Evolutionary conservation across 2,329 filamentous ascomycete genomes (phyloP), one percentile per base, ranked within the genome.

Genomic region (Decorospora gaudefroyi): DNA sequence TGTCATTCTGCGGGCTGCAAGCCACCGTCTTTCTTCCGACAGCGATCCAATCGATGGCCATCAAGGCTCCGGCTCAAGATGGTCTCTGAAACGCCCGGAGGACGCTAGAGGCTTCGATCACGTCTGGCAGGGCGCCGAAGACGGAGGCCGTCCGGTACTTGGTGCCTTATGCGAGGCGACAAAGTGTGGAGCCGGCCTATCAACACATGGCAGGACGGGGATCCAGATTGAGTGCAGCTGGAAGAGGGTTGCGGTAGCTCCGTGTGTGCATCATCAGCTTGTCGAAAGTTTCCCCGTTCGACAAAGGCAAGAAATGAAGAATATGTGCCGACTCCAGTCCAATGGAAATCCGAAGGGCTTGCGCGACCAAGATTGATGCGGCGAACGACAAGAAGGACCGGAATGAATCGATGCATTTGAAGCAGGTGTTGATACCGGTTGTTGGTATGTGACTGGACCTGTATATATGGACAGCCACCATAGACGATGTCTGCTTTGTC

Each of bases 61-160:
- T 7, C 19, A 19, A 11, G 12, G 23, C 3, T 10, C 13, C 2
- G 15, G 28, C 11, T 42, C 27, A 22, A 42, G 31, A 9, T 12
- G 27, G 43, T 10, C n/a, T n/a, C n/a, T n/a, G n/a, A 46, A 46
- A 9, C 21, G 38, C 26, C 43, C 43, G 38, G 27, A 32, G 32
- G 11, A 7, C 22, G 19, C 26, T 42, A 33, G 21, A 18, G 17
- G 7, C 4, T 32, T 32, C 32, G 16, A 26, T 46, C 9, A 28
- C 16, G 16, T 15, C 17, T 41, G 18, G 32, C 15, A n/a, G n/a
- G n/a, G n/a, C n/a, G 10, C 16, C 18, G 12, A 4, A 32, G 28
- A 19, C 22, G 32, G 26, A 32, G 22, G 22, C 32, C 22, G 30
- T 34, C 42, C 31, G 18, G 41, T 22, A 35, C 3, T 32, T 31